phyloP scores from a whole-genome alignment of 1,139 yeast species.

The Hyphopichia wangnamkhiaoensis region DNA sequence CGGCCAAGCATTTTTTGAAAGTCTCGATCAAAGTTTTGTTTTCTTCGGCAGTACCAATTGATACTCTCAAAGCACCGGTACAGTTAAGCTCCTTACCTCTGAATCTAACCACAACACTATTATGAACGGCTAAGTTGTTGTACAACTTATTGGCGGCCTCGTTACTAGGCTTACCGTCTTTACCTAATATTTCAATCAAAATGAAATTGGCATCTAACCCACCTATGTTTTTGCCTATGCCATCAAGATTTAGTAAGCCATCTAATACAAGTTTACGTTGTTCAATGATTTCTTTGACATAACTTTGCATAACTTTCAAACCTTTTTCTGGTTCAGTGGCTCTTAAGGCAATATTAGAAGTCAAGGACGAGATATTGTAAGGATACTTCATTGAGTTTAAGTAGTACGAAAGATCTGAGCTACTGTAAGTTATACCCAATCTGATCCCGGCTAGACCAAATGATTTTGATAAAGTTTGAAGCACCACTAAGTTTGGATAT shows the following conservation, averaged over 20 bases:
- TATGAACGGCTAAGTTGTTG: constrained; percentile 64
- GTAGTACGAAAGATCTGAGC: constrained; percentile 58
- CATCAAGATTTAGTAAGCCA: constrained; percentile 53
- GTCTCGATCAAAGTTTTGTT: constrained; percentile 57
- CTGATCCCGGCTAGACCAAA: constrained; percentile 96
- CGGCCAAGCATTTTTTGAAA: constrained; percentile 31
- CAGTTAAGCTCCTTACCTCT: constrained; percentile 92
- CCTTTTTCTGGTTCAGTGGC: constrained; percentile 63
- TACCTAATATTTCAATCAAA: constrained; percentile 67
- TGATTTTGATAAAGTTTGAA: constrained; percentile 91
- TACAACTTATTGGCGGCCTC: constrained; percentile 70
- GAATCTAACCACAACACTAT: constrained; percentile 82
- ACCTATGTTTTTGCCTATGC: constrained; percentile 77
- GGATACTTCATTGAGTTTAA: constrained; percentile 94
- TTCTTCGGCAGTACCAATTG: constrained; percentile 82
- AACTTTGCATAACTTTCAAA: constrained; percentile 56
- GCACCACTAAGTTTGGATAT: constrained; percentile 79
- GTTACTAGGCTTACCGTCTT: constrained; percentile 63
- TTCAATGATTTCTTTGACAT: constrained; percentile 48
- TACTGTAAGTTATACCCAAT: constrained; percentile 76
- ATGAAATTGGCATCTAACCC: constrained; percentile 89
- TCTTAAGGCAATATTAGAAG: constrained; percentile 73
- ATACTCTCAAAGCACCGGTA: constrained; percentile 79
- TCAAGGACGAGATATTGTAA: constrained; percentile 83
- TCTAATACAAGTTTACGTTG: constrained; percentile 59